phyloP scores from a whole-genome alignment of 495 filamentous ascomycete species.

The Clavariopsis aquatica region DNA sequence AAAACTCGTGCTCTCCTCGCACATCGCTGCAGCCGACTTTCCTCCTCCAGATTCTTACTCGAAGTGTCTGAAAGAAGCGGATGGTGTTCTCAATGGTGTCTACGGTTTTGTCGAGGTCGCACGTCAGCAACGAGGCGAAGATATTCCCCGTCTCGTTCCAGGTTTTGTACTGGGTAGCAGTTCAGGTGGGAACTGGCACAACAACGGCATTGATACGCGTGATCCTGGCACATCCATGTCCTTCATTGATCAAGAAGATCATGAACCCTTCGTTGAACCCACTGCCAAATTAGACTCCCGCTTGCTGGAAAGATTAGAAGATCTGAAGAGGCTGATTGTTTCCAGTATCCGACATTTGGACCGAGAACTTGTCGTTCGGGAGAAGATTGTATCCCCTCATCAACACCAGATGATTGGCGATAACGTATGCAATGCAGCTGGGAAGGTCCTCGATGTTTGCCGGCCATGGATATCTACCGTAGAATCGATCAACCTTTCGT shows the following conservation, averaged over 20 bases:
- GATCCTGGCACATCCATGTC: constrained; percentile 70
- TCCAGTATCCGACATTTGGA: constrained; percentile 82
- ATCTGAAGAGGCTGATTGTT: constrained; percentile 75
- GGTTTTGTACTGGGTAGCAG: constrained; percentile 86
- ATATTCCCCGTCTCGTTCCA: constrained; percentile 83
- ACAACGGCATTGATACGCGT: constrained; percentile 72
- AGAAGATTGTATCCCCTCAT: constrained; percentile 72
- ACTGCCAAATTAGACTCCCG: constrained; percentile 69
- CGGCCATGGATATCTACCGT: constrained; percentile 83
- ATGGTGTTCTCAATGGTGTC: constrained; percentile 89
- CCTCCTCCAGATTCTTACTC: constrained; percentile 80
- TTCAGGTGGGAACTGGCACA: constrained; percentile 88
- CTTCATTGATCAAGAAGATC: constrained; percentile 77
- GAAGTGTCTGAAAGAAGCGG: constrained; percentile 93
- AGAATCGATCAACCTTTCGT: constrained; percentile 82
- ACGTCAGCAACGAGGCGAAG: constrained; percentile 83
- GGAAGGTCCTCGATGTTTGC: constrained; percentile 79
- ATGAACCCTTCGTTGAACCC: constrained; percentile 71
- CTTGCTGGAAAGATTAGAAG: constrained; percentile 79
- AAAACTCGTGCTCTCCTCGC: constrained; percentile 95
- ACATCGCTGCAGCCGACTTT: constrained; percentile 94
- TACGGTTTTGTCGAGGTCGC: constrained; percentile 96
- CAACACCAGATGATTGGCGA: constrained; percentile 74
- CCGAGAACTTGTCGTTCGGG: constrained; percentile 71
- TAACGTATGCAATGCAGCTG: constrained; percentile 69